A percentile compares a stretch with the other conserved stretches of the same genome.
Evolutionary conservation across 495 filamentous ascomycete genomes (phyloP).

Genomic region (Podospora tetraspora): DNA sequence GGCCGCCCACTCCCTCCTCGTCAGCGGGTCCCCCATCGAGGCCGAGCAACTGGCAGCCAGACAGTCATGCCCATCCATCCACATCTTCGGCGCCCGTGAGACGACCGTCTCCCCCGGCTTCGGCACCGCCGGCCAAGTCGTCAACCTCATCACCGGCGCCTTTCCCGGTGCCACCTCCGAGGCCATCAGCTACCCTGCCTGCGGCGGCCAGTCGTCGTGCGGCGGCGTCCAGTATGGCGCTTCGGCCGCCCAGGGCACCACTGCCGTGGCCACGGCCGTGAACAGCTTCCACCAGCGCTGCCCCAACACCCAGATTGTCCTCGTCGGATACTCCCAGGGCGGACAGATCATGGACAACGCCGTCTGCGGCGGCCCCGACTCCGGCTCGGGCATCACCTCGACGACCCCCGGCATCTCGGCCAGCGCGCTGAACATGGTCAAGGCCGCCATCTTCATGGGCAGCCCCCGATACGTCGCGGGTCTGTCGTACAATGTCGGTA

Average conservation of each 20-base stretch:
- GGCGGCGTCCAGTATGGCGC: slow-evolving; percentile 50
- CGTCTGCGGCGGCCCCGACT: slow-evolving; percentile 55
- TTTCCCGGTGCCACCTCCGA: slow-evolving; percentile 52
- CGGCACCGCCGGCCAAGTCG: slow-evolving; percentile 48
- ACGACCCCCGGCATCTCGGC: slow-evolving; percentile 3
- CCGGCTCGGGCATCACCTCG: slow-evolving; percentile 38
- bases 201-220: slow-evolving; percentile 47
- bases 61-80: slow-evolving; percentile 47
- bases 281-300: slow-evolving; percentile 50
- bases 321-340: slow-evolving; percentile 61
- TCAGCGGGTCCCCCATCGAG: slow-evolving; percentile 28
- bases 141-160: slow-evolving; percentile 48
- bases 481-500: slow-evolving; percentile 57
- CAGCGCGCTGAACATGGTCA: slow-evolving; percentile 26
- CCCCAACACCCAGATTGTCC: slow-evolving; percentile 52
- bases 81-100: slow-evolving; percentile 62
- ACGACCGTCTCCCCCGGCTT: slow-evolving; percentile 54
- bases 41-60: slow-evolving; percentile 21
- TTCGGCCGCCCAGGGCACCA: slow-evolving; percentile 48
- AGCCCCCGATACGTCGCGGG: slow-evolving; percentile 51
- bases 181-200: slow-evolving; percentile 56
- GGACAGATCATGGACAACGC: slow-evolving; percentile 61
- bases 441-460: slow-evolving; percentile 60
- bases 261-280: slow-evolving; percentile 51
- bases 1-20: slow-evolving; percentile 26